Conservation (phyloP, 139 green algal genomes). For the Chlorella vulgaris region DNA sequence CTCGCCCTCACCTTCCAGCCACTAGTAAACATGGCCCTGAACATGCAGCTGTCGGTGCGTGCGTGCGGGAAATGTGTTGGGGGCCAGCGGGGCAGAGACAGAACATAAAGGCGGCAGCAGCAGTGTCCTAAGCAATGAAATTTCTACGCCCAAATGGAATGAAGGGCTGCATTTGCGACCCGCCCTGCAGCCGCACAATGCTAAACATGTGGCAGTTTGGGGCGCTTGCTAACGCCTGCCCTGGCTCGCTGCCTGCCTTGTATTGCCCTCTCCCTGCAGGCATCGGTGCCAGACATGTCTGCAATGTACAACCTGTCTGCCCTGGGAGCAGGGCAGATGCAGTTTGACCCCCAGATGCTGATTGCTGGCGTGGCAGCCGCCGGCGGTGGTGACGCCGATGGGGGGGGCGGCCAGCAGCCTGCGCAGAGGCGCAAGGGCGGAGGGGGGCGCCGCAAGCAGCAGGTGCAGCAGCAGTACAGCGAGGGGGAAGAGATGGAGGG, state of each 20-base stretch:
- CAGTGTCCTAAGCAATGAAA: background rate
- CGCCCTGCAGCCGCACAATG: background rate
- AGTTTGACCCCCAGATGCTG: background rate
- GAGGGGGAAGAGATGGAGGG: background rate
- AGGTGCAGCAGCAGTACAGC: background rate
- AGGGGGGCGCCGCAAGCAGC: background rate
- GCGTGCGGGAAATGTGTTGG: background rate
- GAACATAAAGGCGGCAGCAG: background rate
- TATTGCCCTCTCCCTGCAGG: background rate
- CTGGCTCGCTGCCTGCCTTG: background rate
- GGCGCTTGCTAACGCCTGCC: too few relatives aligned
- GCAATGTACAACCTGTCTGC: background rate
- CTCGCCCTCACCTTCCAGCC: conserved; percentile 34
- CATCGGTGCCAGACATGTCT: background rate
- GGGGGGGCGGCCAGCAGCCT: background rate
- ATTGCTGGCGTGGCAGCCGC: background rate
- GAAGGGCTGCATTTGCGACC: too few relatives aligned
- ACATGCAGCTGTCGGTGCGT: background rate
- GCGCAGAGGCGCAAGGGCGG: background rate
- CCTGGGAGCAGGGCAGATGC: background rate
- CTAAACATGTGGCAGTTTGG: too few relatives aligned
- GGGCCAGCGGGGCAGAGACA: background rate
- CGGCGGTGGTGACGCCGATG: background rate
- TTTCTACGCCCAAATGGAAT: too few relatives aligned
- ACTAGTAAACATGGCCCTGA: conserved; percentile 23